These are phyloP conservation scores for Incumbomyces lentus DNA, from an alignment of 2,329 filamentous ascomycete genomes.

Conservation along the genomic window DNA sequence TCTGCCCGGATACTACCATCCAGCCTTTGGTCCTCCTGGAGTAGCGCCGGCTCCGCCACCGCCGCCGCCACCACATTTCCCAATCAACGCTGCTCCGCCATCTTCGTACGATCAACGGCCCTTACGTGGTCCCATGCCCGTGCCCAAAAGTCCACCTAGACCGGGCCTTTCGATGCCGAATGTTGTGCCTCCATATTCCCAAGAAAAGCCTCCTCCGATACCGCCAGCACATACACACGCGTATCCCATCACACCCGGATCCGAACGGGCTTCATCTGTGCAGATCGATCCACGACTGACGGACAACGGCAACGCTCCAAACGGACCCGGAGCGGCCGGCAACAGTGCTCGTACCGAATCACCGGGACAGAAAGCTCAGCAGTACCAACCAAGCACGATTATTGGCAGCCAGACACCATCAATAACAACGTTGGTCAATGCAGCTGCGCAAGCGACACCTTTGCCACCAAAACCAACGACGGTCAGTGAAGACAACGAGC, in stretches of 20 bases:
- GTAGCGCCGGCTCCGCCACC: conserved; percentile 5
- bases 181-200: not conserved
- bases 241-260: conserved; percentile 5
- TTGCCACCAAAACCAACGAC: conserved; percentile 12
- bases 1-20: conserved; percentile 15
- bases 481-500: conserved; percentile 21
- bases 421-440: conserved; percentile 40
- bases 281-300: conserved; percentile 27
- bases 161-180: not conserved
- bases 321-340: no score
- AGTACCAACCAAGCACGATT: conserved; percentile 20
- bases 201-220: conserved; percentile 1
- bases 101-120: conserved; percentile 20
- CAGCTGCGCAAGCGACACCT: conserved; percentile 21
- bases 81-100: conserved; percentile 17
- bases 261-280: conserved; percentile 1
- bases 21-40: conserved; percentile 6
- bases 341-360: not conserved
- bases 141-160: not conserved
- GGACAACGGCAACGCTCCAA: not conserved
- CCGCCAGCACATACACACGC: not conserved
- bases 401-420: conserved; percentile 41
- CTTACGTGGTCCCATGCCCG: conserved; percentile 7
- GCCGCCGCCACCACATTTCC: conserved; percentile 13
- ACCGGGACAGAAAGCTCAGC: not conserved